A percentile compares a stretch with the other conserved stretches of the same genome.
phyloP scores from a whole-genome alignment of 495 filamentous ascomycete species.

The Penicillium paradoxum region DNA sequence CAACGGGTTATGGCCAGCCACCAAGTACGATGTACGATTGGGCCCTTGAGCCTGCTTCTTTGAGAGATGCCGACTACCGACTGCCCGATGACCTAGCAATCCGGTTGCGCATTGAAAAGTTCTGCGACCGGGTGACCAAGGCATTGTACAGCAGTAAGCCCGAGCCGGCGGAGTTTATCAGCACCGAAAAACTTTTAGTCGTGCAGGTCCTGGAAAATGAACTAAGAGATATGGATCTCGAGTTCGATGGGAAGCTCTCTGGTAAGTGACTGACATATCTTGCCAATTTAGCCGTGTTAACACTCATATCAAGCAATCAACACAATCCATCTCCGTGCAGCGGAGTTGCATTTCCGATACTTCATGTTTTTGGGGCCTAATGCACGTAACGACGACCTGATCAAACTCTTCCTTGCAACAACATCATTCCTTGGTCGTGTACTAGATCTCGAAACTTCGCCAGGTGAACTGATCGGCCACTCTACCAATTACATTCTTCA shows the following conservation, averaged over 20 bases:
- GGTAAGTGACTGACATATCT: conserved; percentile 53
- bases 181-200: conserved; percentile 63
- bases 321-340: conserved; percentile 45
- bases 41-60: conserved; percentile 64
- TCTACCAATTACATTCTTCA: conserved; percentile 86
- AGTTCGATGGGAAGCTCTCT: conserved; percentile 40
- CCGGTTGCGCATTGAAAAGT: conserved; percentile 76
- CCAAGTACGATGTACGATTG: conserved; percentile 82
- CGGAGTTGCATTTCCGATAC: conserved; percentile 42
- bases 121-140: conserved; percentile 81
- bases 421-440: conserved; percentile 46
- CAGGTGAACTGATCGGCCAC: conserved; percentile 57
- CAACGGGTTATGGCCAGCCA: conserved; percentile 87
- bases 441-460: conserved; percentile 43
- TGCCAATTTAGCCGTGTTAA: conserved; percentile 59
- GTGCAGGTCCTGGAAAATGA: conserved; percentile 52
- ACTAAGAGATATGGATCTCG: conserved; percentile 49
- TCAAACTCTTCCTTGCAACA: conserved; percentile 60
- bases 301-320: conserved; percentile 56
- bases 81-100: conserved; percentile 63
- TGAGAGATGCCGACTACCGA: conserved; percentile 58
- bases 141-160: conserved; percentile 78
- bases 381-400: conserved; percentile 66
- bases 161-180: conserved; percentile 69
- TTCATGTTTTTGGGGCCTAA: conserved; percentile 47